phyloP scores from a whole-genome alignment of 208 protist genomes.

The Porcisia hertigi region DNA sequence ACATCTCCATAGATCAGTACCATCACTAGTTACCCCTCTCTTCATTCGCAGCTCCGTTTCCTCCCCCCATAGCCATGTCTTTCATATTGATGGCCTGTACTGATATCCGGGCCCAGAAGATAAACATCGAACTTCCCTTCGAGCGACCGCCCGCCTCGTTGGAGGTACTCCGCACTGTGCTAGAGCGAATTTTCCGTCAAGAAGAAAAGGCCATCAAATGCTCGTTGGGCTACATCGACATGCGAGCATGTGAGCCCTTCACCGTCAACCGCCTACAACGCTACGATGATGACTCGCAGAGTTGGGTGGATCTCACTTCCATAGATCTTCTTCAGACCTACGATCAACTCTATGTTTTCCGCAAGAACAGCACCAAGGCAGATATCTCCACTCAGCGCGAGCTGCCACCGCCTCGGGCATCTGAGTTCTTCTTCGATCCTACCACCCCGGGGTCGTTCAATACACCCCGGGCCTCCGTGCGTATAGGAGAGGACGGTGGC shows the following conservation, averaged over 20 bases:
- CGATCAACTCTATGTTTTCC: constrained; percentile 85
- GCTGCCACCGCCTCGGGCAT: constrained; percentile 61
- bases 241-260: constrained; percentile 72
- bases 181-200: constrained; percentile 64
- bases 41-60: neutral
- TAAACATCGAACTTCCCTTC: constrained; percentile 82
- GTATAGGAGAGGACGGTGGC: neutral
- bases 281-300: constrained; percentile 73
- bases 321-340: constrained; percentile 50
- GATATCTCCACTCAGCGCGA: constrained; percentile 79
- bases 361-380: constrained; percentile 69
- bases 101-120: constrained; percentile 72
- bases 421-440: constrained; percentile 37
- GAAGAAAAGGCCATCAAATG: constrained; percentile 70
- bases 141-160: constrained; percentile 48
- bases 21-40: neutral
- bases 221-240: constrained; percentile 32
- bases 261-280: constrained; percentile 64
- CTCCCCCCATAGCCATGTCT: constrained; percentile 22
- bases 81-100: constrained; percentile 71
- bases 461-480: neutral
- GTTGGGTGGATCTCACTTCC: constrained; percentile 54
- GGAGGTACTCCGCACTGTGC: constrained; percentile 40
- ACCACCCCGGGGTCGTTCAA: neutral
- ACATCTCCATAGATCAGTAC: neutral